Evolutionary conservation across 1,139 yeast species (phyloP).

Genomic region (Taphrina confusa): DNA sequence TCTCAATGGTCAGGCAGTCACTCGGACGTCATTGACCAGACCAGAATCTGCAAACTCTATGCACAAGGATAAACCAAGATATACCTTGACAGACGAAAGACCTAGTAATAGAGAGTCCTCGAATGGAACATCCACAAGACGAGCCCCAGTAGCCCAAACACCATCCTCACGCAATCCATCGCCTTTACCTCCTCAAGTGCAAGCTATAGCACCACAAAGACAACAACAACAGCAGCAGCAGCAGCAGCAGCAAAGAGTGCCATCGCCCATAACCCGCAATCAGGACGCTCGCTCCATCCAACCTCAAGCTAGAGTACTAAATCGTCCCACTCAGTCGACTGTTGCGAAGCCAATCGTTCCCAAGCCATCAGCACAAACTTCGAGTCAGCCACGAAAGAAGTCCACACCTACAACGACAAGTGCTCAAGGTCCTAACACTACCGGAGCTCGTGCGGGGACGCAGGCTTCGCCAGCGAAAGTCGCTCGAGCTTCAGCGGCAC

Average conservation of each 20-base stretch:
- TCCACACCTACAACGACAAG: slow-evolving; percentile 3
- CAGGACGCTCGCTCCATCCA: not conserved
- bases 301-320: not conserved
- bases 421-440: not conserved
- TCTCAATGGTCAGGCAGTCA: slow-evolving; percentile 2
- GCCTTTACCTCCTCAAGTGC: slow-evolving; percentile 12
- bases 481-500: not conserved
- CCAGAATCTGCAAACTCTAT: slow-evolving; percentile 8
- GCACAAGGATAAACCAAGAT: slow-evolving; percentile 24
- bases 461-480: slow-evolving; percentile 8
- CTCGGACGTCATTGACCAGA: not conserved
- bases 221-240: slow-evolving; percentile 4
- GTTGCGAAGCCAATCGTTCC: not conserved
- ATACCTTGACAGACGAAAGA: slow-evolving; percentile 21
- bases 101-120: slow-evolving; percentile 1
- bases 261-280: slow-evolving; percentile 9
- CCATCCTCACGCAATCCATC: slow-evolving; percentile 27
- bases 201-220: slow-evolving; percentile 4
- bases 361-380: not conserved
- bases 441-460: not conserved
- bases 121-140: slow-evolving; percentile 8
- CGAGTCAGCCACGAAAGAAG: slow-evolving; percentile 1
- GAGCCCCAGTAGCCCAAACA: slow-evolving; percentile 8
- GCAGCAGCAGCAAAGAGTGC: slow-evolving; percentile 11
- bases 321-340: not conserved